A percentile compares a stretch with the other conserved stretches of the same genome.
These are phyloP conservation scores for Mrakia hoshinonis DNA, from an alignment of 768 basidiomycete species.

Conservation along the genomic window DNA sequence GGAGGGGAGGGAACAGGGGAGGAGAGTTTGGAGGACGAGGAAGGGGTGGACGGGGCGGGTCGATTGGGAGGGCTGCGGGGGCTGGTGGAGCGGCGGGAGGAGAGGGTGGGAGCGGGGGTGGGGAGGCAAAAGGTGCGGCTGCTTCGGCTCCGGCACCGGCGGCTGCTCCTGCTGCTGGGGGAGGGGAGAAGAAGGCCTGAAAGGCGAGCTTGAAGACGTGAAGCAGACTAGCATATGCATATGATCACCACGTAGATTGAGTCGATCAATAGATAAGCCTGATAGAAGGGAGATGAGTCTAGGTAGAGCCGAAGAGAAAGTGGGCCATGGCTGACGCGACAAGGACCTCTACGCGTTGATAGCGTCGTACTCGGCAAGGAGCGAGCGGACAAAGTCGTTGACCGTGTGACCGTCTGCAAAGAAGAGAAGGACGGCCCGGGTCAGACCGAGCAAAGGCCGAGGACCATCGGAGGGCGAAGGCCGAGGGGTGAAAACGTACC, in stretches of 20 bases:
- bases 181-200: background rate
- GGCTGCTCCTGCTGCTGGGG: background rate
- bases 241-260: too few relatives aligned
- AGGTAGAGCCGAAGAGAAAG: too few relatives aligned
- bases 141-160: background rate
- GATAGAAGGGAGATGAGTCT: too few relatives aligned
- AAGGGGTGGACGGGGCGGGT: background rate
- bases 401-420: conserved; percentile 14
- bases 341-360: background rate
- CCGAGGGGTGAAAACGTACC: background rate
- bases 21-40: background rate
- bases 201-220: too few relatives aligned
- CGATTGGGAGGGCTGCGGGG: background rate
- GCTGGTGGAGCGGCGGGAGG: background rate
- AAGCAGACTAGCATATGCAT: too few relatives aligned
- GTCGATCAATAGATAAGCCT: too few relatives aligned
- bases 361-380: conserved; percentile 2
- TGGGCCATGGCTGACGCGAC: too few relatives aligned
- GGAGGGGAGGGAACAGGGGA: conserved; percentile 7
- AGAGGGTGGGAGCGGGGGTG: background rate
- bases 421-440: background rate
- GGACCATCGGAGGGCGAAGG: background rate
- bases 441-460: background rate
- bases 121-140: background rate
- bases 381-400: conserved; percentile 15